Evolutionary conservation across 108 stramenopile genomes (phyloP), one percentile per base, ranked within the genome.

Genomic region (Pseudonitzschia pungens): DNA sequence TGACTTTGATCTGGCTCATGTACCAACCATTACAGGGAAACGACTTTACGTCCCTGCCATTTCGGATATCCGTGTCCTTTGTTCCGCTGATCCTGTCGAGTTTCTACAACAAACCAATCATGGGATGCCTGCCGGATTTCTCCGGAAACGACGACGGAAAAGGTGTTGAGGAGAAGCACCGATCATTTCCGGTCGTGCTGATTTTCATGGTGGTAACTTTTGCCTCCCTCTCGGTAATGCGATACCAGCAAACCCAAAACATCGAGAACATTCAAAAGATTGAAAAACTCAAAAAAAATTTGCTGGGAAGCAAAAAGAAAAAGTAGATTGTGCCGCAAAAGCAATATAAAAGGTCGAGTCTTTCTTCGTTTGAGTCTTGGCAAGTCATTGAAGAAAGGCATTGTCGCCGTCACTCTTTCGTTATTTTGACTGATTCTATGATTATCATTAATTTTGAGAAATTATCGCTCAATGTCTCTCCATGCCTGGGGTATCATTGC

Each of bases 141-240:
- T 6, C 18, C 0, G 4, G 18, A 18, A 41, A 67, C 24, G 42
- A 18, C 24, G 42, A 43, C 41, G 24, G 36, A 6, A 6, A 36
- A 36, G 36, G 36, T 6, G 6, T 2, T 36, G 36, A 5, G 4
- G 36, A 36, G 6, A 36, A 36, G 6, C 36, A 36, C 36, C 71
- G 77, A 44, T 14, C 27, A 18, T 88, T 90, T 65, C 89, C 89
- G 12, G 84, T 86, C 12, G 80, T 86, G 32, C 66, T 90, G 0
- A 77, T 90, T 24, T 90, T 83, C 78, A 84, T 86, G 68, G 73
- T 74, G 51, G 65, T 90, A 48, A 77, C 73, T 5, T 84, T 85
- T 16, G 33, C 76, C n/a, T 82, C 79, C 52, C 53, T 76, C 18
- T 84, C 62, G 68, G 81, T 86, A 40, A 90, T 90, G 87, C 68